Conservation (phyloP, 2,329 filamentous ascomycete genomes). For the Drechslera avenae region DNA sequence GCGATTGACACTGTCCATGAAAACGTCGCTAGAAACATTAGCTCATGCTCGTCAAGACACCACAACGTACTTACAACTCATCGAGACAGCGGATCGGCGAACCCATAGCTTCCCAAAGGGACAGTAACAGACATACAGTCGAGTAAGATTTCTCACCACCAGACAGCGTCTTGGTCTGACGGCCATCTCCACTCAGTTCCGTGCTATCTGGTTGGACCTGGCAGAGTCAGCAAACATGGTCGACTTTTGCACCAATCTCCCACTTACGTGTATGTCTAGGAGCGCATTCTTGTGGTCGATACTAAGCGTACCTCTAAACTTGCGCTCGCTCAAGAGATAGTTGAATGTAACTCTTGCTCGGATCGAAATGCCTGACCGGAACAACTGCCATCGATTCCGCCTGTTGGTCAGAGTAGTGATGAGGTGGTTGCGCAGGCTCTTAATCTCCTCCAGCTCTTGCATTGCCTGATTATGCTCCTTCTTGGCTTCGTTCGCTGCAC, state of each 20-base stretch:
- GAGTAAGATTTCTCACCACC: conserved; percentile 98
- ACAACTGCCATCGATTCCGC: conserved; percentile 75
- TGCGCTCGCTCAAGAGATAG: conserved; percentile 85
- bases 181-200: conserved; percentile 69
- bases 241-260: not conserved
- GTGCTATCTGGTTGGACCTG: conserved; percentile 71
- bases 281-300: conserved; percentile 76
- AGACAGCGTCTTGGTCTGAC: conserved; percentile 88
- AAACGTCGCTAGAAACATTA: conserved; percentile 70
- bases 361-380: conserved; percentile 84
- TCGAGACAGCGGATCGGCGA: conserved; percentile 93
- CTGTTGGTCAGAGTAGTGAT: conserved; percentile 70
- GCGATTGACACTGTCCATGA: conserved; percentile 97
- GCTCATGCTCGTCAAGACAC: conserved; percentile 8
- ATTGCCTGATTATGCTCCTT: conserved; percentile 24
- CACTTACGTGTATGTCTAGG: conserved; percentile 73
- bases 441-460: conserved; percentile 26
- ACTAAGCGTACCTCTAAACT: conserved; percentile 80
- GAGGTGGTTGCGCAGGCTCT: conserved; percentile 45
- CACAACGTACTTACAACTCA: conserved; percentile 68
- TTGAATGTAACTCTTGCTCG: conserved; percentile 84
- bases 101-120: conserved; percentile 98
- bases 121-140: conserved; percentile 88
- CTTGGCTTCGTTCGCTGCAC: conserved; percentile 39
- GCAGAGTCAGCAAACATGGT: conserved; percentile 6